Conservation (phyloP, 495 filamentous ascomycete genomes). For the Daldinia concentrica region DNA sequence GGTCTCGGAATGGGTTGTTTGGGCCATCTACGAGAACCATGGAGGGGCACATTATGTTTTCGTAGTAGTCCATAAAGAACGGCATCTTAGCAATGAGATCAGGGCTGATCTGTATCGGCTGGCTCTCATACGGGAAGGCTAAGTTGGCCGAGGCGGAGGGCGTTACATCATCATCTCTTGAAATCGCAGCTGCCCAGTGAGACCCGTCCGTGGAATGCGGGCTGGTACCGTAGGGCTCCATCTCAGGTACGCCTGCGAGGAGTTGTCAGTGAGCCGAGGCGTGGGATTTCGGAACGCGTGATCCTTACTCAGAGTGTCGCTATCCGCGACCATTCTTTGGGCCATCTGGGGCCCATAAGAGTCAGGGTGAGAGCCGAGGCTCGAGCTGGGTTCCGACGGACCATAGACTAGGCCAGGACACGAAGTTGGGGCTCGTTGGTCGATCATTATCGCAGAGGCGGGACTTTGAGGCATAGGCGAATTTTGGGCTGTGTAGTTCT, state of each 20-base stretch:
- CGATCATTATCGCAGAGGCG: constrained; percentile 61
- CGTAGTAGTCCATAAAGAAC: constrained; percentile 79
- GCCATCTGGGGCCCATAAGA: constrained; percentile 56
- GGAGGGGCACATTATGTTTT: constrained; percentile 88
- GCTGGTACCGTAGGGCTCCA: constrained; percentile 59
- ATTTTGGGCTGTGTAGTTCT: constrained; percentile 57
- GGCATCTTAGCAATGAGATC: constrained; percentile 66
- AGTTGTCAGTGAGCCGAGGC: constrained; percentile 47
- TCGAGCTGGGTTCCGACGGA: constrained; percentile 59
- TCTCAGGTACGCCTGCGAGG: constrained; percentile 54
- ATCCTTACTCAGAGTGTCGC: constrained; percentile 57
- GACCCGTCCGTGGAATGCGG: constrained; percentile 51
- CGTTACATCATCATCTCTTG: constrained; percentile 53
- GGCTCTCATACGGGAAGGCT: constrained; percentile 47
- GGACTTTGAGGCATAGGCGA: constrained; percentile 61
- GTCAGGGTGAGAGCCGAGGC: constrained; percentile 57
- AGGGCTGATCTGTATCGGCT: constrained; percentile 53
- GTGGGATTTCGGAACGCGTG: constrained; percentile 42
- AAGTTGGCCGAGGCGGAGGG: constrained; percentile 37
- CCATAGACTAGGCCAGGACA: constrained; percentile 61
- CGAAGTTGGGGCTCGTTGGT: constrained; percentile 59
- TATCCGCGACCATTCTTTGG: constrained; percentile 57
- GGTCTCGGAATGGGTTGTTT: constrained; percentile 82
- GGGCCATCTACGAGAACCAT: constrained; percentile 91
- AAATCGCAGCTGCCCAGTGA: constrained; percentile 54